These are phyloP conservation scores for Azolla pinnata DNA, from an alignment of 75 land plant species.

Conservation along the genomic window DNA sequence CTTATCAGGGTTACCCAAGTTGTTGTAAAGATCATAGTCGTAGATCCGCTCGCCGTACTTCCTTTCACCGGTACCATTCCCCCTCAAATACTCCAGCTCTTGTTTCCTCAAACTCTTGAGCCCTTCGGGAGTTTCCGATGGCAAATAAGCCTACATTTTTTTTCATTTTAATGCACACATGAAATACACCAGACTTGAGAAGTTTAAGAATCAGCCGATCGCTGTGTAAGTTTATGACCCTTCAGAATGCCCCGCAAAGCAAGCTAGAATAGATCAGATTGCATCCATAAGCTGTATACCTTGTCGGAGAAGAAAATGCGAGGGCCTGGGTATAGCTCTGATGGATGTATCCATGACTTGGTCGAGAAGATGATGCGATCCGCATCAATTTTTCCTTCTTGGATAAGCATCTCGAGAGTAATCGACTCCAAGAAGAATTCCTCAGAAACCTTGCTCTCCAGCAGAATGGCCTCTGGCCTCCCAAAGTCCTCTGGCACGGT, in stretches of 20 bases:
- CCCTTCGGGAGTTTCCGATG: slow-evolving; percentile 33
- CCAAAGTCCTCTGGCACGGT: slow-evolving; percentile 11
- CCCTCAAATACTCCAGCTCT: slow-evolving; percentile 37
- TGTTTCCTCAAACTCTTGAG: slow-evolving; percentile 21
- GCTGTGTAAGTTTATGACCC: no score
- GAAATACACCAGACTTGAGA: not conserved
- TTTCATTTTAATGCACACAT: not conserved
- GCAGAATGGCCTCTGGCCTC: slow-evolving; percentile 23
- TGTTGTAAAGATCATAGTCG: slow-evolving; percentile 63
- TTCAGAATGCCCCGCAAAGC: no score
- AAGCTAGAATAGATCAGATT: no score
- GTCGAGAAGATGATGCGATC: not conserved
- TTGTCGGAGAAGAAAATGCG: slow-evolving; percentile 23
- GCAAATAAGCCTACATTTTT: slow-evolving; percentile 30
- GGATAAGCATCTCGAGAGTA: slow-evolving; percentile 9
- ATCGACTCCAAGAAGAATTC: slow-evolving; percentile 38
- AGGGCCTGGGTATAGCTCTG: not conserved
- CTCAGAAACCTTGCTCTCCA: slow-evolving; percentile 19
- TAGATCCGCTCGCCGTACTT: slow-evolving; percentile 48
- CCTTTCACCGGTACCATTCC: slow-evolving; percentile 52
- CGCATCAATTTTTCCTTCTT: no score
- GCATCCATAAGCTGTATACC: no score
- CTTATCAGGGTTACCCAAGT: slow-evolving; percentile 57
- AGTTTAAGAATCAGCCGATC: no score
- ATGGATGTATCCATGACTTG: slow-evolving; percentile 23